Conservation (phyloP, 129 eudicot genomes). For the Tagetes patula region DNA sequence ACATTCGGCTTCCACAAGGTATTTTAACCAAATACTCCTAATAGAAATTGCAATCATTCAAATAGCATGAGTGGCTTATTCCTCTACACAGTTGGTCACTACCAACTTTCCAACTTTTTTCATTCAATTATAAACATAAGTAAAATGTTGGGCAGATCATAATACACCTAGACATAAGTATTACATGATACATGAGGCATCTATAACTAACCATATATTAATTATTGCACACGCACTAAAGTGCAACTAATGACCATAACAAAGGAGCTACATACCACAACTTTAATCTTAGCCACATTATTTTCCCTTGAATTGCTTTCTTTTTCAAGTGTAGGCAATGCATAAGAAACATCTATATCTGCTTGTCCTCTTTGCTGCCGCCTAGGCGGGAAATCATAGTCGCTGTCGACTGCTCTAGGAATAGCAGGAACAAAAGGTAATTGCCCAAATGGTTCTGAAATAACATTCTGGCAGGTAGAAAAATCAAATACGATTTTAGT, state of each 20-base stretch:
- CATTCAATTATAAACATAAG: conserved; percentile 6
- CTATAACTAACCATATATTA: conserved; percentile 6
- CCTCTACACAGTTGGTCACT: no score
- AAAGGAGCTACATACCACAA: conserved; percentile 62
- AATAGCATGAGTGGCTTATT: no score
- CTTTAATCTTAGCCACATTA: conserved; percentile 92
- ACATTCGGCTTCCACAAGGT: background rate
- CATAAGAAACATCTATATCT: conserved; percentile 54
- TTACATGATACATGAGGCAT: background rate
- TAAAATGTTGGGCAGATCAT: conserved; percentile 5
- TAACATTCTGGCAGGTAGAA: conserved; percentile 58
- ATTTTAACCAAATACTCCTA: background rate
- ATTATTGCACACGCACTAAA: background rate
- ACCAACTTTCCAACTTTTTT: no score
- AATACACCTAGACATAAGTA: conserved; percentile 1
- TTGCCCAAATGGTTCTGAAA: conserved; percentile 80
- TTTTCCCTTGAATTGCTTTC: conserved; percentile 70
- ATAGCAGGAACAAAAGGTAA: conserved; percentile 70
- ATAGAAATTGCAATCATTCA: no score
- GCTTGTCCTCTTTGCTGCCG: conserved; percentile 58
- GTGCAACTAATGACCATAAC: conserved; percentile 2
- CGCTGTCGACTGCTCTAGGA: conserved; percentile 51
- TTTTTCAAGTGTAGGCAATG: conserved; percentile 49
- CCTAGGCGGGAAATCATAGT: conserved; percentile 39
- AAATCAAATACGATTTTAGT: conserved; percentile 16